Percentiles rank a stretch among this genome's conserved stretches.
Conservation (phyloP, 441 rosid species). For the Biscutella laevigata region DNA sequence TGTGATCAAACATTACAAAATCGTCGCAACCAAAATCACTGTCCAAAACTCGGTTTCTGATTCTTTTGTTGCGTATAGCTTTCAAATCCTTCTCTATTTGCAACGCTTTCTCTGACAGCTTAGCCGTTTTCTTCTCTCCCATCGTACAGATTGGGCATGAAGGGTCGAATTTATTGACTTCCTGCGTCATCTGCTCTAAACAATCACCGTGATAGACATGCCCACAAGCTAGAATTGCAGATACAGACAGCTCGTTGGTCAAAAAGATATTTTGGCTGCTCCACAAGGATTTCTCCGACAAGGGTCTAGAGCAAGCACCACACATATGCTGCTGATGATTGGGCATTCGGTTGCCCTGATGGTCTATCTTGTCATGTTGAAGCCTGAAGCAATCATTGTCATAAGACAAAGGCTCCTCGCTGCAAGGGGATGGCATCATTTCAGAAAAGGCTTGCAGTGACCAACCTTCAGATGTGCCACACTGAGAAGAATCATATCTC, state of each 20-base stretch:
- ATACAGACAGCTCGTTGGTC: slow-evolving; percentile 59
- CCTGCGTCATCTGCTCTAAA: slow-evolving; percentile 81
- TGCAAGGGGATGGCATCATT: slow-evolving; percentile 56
- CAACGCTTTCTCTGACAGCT: slow-evolving; percentile 73
- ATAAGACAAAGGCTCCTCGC: slow-evolving; percentile 49
- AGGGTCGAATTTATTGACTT: slow-evolving; percentile 78
- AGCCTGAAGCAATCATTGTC: slow-evolving; percentile 46
- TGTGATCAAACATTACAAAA: slow-evolving; percentile 35
- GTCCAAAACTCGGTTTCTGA: slow-evolving; percentile 59
- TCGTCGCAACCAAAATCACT: slow-evolving; percentile 45
- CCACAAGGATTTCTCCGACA: slow-evolving; percentile 74
- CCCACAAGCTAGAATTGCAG: slow-evolving; percentile 74
- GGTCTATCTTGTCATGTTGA: slow-evolving; percentile 39
- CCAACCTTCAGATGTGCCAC: slow-evolving; percentile 78
- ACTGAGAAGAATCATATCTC: slow-evolving; percentile 37
- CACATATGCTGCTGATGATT: slow-evolving; percentile 53
- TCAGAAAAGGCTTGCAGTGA: slow-evolving; percentile 81
- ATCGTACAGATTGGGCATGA: slow-evolving; percentile 84
- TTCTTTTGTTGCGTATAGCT: slow-evolving; percentile 50
- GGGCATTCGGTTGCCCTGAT: slow-evolving; percentile 37
- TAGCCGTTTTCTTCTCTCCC: slow-evolving; percentile 66
- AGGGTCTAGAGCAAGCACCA: slow-evolving; percentile 77
- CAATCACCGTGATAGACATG: slow-evolving; percentile 96
- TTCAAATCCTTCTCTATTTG: slow-evolving; percentile 66
- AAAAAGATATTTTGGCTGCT: slow-evolving; percentile 61